These are phyloP conservation scores for Dactylellina parvicollis DNA, from an alignment of 2,329 filamentous ascomycete genomes.

Conservation along the genomic window DNA sequence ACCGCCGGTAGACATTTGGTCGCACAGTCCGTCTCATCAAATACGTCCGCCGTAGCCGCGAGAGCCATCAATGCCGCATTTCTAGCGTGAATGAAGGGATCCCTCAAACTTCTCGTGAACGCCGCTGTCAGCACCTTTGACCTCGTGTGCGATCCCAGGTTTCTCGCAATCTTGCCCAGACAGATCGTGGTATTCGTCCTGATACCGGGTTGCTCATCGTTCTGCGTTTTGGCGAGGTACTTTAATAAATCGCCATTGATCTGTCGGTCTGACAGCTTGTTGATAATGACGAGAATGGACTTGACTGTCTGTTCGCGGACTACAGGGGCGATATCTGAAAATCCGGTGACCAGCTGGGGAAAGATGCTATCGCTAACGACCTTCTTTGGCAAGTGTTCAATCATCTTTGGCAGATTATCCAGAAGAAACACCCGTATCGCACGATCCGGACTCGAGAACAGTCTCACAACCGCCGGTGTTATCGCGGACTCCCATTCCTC, in stretches of 20 bases:
- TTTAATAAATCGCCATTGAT: slow-evolving; percentile 93
- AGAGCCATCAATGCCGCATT: slow-evolving; percentile 89
- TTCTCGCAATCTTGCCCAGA: slow-evolving; percentile 92
- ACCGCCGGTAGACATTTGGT: slow-evolving; percentile 82
- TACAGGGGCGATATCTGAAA: slow-evolving; percentile 88
- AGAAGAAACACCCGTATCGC: slow-evolving; percentile 90
- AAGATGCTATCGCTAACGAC: slow-evolving; percentile 97
- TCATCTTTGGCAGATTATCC: slow-evolving; percentile 88
- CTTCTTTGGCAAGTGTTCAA: slow-evolving; percentile 86
- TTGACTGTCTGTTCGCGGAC: slow-evolving; percentile 97
- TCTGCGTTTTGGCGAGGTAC: slow-evolving; percentile 92
- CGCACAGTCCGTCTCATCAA: slow-evolving; percentile 89
- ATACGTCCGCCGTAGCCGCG: slow-evolving; percentile 83
- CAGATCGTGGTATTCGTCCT: slow-evolving; percentile 98
- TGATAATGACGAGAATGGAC: slow-evolving; percentile 84
- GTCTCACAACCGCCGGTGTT: slow-evolving; percentile 82
- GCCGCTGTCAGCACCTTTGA: slow-evolving; percentile 92
- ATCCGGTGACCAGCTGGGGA: slow-evolving; percentile 93
- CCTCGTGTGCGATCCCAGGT: slow-evolving; percentile 79
- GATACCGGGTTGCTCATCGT: slow-evolving; percentile 96
- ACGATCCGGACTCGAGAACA: slow-evolving; percentile 91
- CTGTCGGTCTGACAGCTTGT: slow-evolving; percentile 84
- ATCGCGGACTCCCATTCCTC: slow-evolving; percentile 90
- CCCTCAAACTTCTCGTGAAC: slow-evolving; percentile 85
- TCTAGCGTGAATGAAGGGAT: slow-evolving; percentile 93